Base-by-base conservation (phyloP, 768 basidiomycete species). In the Lepiota brunneoincarnata region DNA sequence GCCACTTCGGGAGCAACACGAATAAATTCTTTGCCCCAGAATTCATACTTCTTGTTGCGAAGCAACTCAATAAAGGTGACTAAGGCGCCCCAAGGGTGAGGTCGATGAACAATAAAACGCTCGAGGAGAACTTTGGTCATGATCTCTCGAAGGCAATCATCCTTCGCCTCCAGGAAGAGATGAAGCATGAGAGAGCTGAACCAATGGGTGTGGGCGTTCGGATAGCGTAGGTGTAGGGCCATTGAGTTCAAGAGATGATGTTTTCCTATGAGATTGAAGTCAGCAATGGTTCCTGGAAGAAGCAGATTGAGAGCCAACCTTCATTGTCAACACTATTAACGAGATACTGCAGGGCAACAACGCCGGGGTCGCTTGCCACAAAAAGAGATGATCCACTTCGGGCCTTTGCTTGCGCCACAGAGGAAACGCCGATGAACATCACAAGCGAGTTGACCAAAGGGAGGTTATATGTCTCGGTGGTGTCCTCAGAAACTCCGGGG, bases 181-280 rank as follows among this genome's bases (percentile, higher is more conserved):
- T 93, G 83, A 49, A 98, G 81, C 50, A 98, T 75, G 59, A 98
- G 79, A 41, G 87, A 89, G 67, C 89, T 91, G 79, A 96, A 98
- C 93, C 95, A 99, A 69, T 93, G 89, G 46, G 96, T 99, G 77
- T 99, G 97, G 9, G 95, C 91, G 64, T 95, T 97, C 28, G 97
- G 96, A 78, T 96, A 98, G 63, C 97, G 91, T 59, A 99, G 76
- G 67, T 98, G 96, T 62, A 94, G 82, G 40, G 93, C 89, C 69
- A 96, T 87, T n/a, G 95, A 86, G 61, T 86, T 92, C 61, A 98
- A 74, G 59, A 98, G 78, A 70, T 93, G 89, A 72, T 98, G 93
- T 84, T 97, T 94, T 59, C 94, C 96, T 98, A 61, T 1, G 35
- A 47, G 42, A 9, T 31, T 31, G 37, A 41, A 41, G 31, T 15